Conservation (phyloP, 345 rosid genomes). For the Eucalyptus leucophloia region DNA sequence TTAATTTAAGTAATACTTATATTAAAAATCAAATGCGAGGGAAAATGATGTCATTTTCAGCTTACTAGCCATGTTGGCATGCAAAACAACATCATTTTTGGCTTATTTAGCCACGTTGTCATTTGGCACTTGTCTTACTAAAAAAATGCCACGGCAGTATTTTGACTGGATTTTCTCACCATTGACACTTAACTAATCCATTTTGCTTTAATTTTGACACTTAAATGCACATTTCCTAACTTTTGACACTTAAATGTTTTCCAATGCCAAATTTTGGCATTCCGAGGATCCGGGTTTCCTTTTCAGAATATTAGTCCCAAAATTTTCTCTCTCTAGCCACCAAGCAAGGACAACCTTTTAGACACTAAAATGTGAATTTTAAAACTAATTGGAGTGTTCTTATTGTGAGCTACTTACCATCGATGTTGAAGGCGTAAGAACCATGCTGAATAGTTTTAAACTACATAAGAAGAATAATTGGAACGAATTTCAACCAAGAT, state of each 20-base stretch:
- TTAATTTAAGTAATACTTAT: too few relatives aligned
- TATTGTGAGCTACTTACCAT: background rate
- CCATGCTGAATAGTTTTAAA: background rate
- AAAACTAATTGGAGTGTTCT: background rate
- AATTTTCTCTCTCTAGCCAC: background rate
- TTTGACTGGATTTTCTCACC: too few relatives aligned
- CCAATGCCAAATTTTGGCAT: too few relatives aligned
- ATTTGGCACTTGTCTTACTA: too few relatives aligned
- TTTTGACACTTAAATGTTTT: too few relatives aligned
- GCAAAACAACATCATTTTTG: too few relatives aligned
- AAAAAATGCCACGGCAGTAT: rapidly evolving
- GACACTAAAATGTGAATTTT: background rate
- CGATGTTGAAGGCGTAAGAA: background rate
- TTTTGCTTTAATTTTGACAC: too few relatives aligned
- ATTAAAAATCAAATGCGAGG: too few relatives aligned
- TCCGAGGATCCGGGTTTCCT: too few relatives aligned
- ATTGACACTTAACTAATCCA: rapidly evolving
- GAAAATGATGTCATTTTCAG: rapidly evolving
- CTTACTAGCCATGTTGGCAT: too few relatives aligned
- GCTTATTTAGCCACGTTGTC: too few relatives aligned
- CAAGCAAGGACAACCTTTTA: background rate
- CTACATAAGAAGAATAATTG: background rate
- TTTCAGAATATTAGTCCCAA: background rate
- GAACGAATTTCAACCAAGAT: background rate
- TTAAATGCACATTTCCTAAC: too few relatives aligned